phyloP scores from a whole-genome alignment of 2,329 filamentous ascomycete species.

The Epichloe gansuensis region DNA sequence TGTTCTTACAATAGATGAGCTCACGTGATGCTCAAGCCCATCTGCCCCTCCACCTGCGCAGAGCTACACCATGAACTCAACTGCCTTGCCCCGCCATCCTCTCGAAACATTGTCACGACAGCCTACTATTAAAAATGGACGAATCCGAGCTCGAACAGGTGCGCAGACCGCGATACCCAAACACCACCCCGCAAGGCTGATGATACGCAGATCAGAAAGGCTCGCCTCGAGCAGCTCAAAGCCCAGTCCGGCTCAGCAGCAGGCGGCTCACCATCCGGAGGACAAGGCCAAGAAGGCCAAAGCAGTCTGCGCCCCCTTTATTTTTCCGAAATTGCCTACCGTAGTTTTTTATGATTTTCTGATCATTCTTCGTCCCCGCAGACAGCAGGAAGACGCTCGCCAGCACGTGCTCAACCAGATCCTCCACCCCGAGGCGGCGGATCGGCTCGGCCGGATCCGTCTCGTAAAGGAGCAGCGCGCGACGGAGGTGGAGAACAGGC shows the following conservation, averaged over 20 bases:
- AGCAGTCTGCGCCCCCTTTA: conserved; percentile 21
- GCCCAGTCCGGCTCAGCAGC: conserved; percentile 46
- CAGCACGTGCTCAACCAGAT: conserved; percentile 77
- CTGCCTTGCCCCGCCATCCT: conserved; percentile 1
- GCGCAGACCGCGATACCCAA: neutral
- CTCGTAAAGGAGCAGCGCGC: conserved; percentile 91
- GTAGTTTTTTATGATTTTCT: neutral
- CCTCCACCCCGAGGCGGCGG: conserved; percentile 83
- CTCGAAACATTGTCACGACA: conserved; percentile 2
- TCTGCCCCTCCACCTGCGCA: conserved; percentile 9
- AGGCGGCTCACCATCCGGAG: conserved; percentile 24
- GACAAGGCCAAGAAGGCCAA: conserved; percentile 48
- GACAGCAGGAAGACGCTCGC: conserved; percentile 54
- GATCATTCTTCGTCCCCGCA: conserved; percentile 11
- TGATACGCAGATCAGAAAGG: conserved; percentile 63
- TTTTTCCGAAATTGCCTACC: neutral
- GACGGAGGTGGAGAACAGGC: conserved; percentile 77
- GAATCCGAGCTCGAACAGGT: conserved; percentile 33
- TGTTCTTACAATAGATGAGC: neutral
- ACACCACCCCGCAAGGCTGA: neutral
- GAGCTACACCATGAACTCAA: neutral
- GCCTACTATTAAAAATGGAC: conserved; percentile 23
- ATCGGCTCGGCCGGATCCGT: conserved; percentile 85
- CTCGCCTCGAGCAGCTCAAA: conserved; percentile 87
- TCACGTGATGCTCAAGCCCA: conserved; percentile 9